Evolutionary conservation across 192 early-diverging fungal genomes (phyloP), one percentile per base, ranked within the genome.

Genomic region (Gaertneriomyces semiglobifer): DNA sequence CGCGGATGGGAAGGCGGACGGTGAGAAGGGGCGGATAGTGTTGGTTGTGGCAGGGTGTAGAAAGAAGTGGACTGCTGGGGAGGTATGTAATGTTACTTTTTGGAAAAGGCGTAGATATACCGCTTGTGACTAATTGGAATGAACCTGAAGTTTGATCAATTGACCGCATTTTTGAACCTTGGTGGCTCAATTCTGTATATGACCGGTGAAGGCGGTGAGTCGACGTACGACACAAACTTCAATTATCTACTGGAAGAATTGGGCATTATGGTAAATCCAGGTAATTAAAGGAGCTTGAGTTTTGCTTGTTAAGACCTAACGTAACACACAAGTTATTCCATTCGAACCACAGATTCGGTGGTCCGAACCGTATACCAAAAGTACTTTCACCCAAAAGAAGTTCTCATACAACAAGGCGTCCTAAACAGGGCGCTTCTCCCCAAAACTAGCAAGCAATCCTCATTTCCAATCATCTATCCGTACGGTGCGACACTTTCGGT

Each of bases 241-340:
- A 87, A 87, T 62, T 87, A 87, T 71, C 68, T 87, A 8, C 65
- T 87, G 20, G 85, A 87, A 63, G 85, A 87, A 57, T 84, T 79
- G 48, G 85, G 85, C 11, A 86, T 87, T 55, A 77, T 77, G 59
- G 81, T 83, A 14, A 86, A 87, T 73, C 70, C 84, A 53, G 84
- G 84, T 84, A 59, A 12, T 50, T 50, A 12, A 50, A 50, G 48
- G 16, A 2, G 1, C 16, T 50, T n/a, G 16, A 18, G 3, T 1
- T 33, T 57, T 57, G 1, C 33, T 12, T 57, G n/a, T 12, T 25
- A 33, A 50, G 48, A 50, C 14, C 48, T 33, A 33, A 33, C 25
- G 25, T 33, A 51, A 51, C 16, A 12, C 20, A 7, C 11, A 16
- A 4, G 7, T 0, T 43, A 5, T 58, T 14, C 42, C 4, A 16